phyloP scores from a whole-genome alignment of 805 yeast species.

The Brettanomyces naardenensis region DNA sequence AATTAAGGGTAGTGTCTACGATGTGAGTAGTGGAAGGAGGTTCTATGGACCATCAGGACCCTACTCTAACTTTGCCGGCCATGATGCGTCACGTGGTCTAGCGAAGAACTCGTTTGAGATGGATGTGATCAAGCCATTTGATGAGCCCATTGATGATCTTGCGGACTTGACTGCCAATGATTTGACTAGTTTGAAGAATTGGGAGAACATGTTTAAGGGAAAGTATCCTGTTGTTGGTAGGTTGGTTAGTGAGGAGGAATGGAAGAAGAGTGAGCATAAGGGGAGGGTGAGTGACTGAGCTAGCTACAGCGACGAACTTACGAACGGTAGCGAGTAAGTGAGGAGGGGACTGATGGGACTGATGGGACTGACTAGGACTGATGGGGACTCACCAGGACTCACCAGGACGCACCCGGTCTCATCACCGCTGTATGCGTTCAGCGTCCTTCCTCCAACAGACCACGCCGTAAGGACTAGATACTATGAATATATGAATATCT shows the following conservation, averaged over 20 bases:
- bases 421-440: too few species aligned
- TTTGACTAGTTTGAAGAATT: constrained; percentile 59
- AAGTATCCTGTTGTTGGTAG: constrained; percentile 81
- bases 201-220: constrained; percentile 76
- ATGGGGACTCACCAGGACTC: too few species aligned
- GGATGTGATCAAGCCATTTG: constrained; percentile 56
- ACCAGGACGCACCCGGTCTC: too few species aligned
- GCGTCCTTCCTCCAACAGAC: too few species aligned
- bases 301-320: too few species aligned
- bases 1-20: constrained; percentile 80
- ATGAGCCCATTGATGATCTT: constrained; percentile 71
- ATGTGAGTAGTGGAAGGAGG: constrained; percentile 68
- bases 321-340: too few species aligned
- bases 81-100: constrained; percentile 89
- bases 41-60: constrained; percentile 97
- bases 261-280: constrained; percentile 5
- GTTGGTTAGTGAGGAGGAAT: constrained; percentile 35
- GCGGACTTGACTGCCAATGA: constrained; percentile 55
- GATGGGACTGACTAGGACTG: too few species aligned
- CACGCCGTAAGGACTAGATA: too few species aligned
- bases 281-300: constrained; percentile 15
- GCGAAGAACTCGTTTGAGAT: constrained; percentile 80
- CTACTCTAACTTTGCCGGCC: constrained; percentile 89
- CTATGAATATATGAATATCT: too few species aligned
- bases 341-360: too few species aligned